Evolutionary conservation across 371 early-diverging fungal species (phyloP).

Genomic region (Rhizopus sp.): DNA sequence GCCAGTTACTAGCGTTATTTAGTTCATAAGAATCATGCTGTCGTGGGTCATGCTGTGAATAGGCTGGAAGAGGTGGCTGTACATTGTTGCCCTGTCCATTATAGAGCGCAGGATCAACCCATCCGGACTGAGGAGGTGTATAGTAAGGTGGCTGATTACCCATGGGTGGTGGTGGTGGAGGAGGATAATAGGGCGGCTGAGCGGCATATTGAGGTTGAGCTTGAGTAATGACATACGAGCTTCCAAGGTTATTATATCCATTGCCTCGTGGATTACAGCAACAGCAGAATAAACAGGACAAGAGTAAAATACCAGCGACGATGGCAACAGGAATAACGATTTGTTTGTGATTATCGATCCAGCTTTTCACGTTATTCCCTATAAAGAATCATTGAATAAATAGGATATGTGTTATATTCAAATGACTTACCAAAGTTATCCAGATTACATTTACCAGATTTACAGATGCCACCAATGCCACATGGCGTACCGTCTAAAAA

Average conservation of each 20-base stretch:
- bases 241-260: conserved; percentile 27
- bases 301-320: conserved; percentile 53
- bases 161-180: conserved; percentile 25
- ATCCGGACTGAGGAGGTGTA: conserved; percentile 27
- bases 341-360: conserved; percentile 50
- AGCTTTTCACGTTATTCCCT: conserved; percentile 27
- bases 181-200: conserved; percentile 27
- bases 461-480: conserved; percentile 74
- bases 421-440: conserved; percentile 19
- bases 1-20: conserved; percentile 22
- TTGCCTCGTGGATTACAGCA: conserved; percentile 28
- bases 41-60: conserved; percentile 16
- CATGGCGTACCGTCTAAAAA: conserved; percentile 92
- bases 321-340: conserved; percentile 64
- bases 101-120: conserved; percentile 59
- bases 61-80: conserved; percentile 23
- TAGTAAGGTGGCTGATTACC: conserved; percentile 10
- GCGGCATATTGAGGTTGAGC: conserved; percentile 21
- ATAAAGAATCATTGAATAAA: not conserved
- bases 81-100: conserved; percentile 41
- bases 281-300: conserved; percentile 65
- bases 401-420: not conserved
- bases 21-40: conserved; percentile 14
- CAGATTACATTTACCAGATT: conserved; percentile 41
- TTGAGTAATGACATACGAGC: conserved; percentile 24